Evolutionary conservation across 2,329 filamentous ascomycete species (phyloP).

Genomic region (Pyrenophora tritici-repentis): DNA sequence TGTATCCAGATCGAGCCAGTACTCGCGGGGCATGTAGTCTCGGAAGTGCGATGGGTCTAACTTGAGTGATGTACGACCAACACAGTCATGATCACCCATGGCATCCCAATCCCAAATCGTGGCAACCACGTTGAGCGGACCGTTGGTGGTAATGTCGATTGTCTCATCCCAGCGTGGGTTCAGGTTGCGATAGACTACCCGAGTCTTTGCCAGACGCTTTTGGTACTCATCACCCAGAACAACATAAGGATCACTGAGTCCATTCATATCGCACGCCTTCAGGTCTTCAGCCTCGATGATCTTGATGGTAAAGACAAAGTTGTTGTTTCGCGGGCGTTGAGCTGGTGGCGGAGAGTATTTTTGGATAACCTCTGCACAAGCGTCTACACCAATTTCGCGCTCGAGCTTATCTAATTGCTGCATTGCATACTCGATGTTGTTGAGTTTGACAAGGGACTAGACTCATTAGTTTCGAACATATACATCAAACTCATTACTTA

Average conservation of each 20-base stretch:
- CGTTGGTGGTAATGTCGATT: constrained; percentile 91
- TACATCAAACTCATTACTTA: constrained; percentile 49
- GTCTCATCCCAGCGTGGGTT: constrained; percentile 98
- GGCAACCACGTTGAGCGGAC: constrained; percentile 90
- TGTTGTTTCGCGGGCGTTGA: constrained; percentile 71
- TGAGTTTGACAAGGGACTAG: constrained; percentile 94
- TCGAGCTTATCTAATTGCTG: constrained; percentile 90
- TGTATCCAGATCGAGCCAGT: constrained; percentile 96
- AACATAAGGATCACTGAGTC: constrained; percentile 93
- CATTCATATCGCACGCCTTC: constrained; percentile 96
- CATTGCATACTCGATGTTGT: constrained; percentile 95
- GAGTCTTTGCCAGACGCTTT: constrained; percentile 92
- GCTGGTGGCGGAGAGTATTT: constrained; percentile 73
- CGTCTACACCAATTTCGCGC: constrained; percentile 86
- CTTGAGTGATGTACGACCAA: constrained; percentile 94
- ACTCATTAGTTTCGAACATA: constrained; percentile 5
- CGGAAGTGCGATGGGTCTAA: constrained; percentile 97
- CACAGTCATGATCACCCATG: constrained; percentile 95
- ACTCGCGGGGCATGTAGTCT: constrained; percentile 93
- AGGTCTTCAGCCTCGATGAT: constrained; percentile 97
- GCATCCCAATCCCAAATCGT: constrained; percentile 99
- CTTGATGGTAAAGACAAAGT: constrained; percentile 98
- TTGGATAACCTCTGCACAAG: constrained; percentile 80
- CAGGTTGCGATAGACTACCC: constrained; percentile 85
- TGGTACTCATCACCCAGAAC: constrained; percentile 97